Conservation (phyloP, 768 basidiomycete species). For the Pulveroboletus sp. region DNA sequence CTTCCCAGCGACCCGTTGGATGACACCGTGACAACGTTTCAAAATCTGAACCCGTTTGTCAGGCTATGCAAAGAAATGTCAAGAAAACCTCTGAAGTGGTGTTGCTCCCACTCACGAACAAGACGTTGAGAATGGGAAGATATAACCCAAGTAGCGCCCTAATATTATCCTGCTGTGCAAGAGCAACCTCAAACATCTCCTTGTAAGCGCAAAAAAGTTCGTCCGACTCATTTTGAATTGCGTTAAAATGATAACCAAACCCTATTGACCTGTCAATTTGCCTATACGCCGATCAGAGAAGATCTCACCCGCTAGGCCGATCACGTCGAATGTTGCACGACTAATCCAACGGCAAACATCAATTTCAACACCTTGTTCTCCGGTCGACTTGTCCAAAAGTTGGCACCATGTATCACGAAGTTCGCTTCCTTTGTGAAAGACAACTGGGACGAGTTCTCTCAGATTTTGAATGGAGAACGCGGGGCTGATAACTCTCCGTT, state of each 20-base stretch:
- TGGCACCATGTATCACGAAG: slow-evolving; percentile 60
- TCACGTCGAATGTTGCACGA: slow-evolving; percentile 85
- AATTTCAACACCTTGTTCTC: slow-evolving; percentile 36
- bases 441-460: slow-evolving; percentile 66
- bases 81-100: background rate
- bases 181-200: slow-evolving; percentile 76
- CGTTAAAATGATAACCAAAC: slow-evolving; percentile 85
- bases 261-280: slow-evolving; percentile 40
- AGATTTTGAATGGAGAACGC: slow-evolving; percentile 82
- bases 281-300: background rate
- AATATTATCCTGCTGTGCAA: slow-evolving; percentile 52
- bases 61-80: slow-evolving; percentile 40
- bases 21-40: slow-evolving; percentile 55
- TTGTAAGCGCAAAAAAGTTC: slow-evolving; percentile 77
- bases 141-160: slow-evolving; percentile 54
- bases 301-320: slow-evolving; percentile 77
- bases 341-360: slow-evolving; percentile 83
- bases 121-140: slow-evolving; percentile 48
- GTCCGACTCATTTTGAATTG: slow-evolving; percentile 76
- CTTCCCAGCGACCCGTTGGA: slow-evolving; percentile 67
- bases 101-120: slow-evolving; percentile 49
- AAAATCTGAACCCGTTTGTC: slow-evolving; percentile 50
- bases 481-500: slow-evolving; percentile 72
- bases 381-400: slow-evolving; percentile 35
- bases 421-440: slow-evolving; percentile 65